phyloP scores from a whole-genome alignment of 352 stramenopile genomes.

The Pythium aristosporum region DNA sequence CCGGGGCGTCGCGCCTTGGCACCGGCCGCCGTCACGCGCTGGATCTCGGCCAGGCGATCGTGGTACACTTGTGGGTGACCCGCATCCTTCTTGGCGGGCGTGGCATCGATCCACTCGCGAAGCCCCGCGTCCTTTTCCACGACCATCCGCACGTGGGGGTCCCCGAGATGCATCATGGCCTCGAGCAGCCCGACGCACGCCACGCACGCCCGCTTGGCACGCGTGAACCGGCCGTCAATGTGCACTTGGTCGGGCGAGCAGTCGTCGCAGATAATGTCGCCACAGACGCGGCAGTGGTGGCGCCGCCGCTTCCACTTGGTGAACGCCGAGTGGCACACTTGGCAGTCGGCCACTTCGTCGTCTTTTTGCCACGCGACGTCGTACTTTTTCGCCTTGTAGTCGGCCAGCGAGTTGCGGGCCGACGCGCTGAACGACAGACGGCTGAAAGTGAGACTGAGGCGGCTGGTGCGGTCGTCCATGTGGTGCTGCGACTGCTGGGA shows the following conservation, averaged over 20 bases:
- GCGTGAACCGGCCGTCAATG: constrained; percentile 49
- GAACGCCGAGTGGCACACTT: constrained; percentile 71
- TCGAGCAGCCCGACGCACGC: constrained; percentile 62
- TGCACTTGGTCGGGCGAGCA: constrained; percentile 67
- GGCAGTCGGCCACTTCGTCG: constrained; percentile 55
- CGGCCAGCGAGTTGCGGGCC: constrained; percentile 18
- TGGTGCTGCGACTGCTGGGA: not conserved
- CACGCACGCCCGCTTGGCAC: constrained; percentile 54
- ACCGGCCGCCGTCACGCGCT: constrained; percentile 66
- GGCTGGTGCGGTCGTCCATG: constrained; percentile 4
- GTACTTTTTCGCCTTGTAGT: constrained; percentile 53
- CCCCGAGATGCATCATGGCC: constrained; percentile 47
- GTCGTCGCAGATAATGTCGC: constrained; percentile 70
- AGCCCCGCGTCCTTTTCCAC: constrained; percentile 15
- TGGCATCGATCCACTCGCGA: constrained; percentile 28
- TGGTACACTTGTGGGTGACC: constrained; percentile 23
- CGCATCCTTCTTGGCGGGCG: too few species aligned
- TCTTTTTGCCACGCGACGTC: constrained; percentile 69
- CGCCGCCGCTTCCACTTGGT: constrained; percentile 69
- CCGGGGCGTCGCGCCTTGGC: constrained; percentile 53
- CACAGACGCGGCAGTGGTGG: constrained; percentile 81
- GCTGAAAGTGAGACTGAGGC: constrained; percentile 26
- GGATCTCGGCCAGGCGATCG: constrained; percentile 63
- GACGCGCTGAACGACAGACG: constrained; percentile 27
- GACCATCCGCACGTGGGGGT: constrained; percentile 43